These are phyloP conservation scores for Neurospora sp. DNA, from an alignment of 495 filamentous ascomycete genomes.

Conservation along the genomic window DNA sequence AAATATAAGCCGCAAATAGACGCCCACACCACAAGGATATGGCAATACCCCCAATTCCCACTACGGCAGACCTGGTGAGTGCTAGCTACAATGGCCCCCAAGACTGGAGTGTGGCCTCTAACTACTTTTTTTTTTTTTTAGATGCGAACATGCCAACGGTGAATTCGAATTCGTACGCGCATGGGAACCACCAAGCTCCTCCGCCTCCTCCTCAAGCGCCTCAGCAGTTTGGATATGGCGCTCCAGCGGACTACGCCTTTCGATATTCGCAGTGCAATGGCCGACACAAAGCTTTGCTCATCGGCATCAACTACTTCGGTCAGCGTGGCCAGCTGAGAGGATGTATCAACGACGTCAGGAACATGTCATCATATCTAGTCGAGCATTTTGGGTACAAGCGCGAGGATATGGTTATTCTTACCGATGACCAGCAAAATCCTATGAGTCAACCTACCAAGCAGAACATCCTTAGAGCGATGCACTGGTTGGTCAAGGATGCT, in stretches of 20 bases:
- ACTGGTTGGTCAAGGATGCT: slow-evolving; percentile 96
- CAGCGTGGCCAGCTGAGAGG: slow-evolving; percentile 86
- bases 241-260: slow-evolving; percentile 69
- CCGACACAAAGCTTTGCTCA: slow-evolving; percentile 80
- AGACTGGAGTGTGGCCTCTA: not conserved
- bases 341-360: slow-evolving; percentile 97
- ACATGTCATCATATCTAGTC: slow-evolving; percentile 89
- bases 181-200: slow-evolving; percentile 43
- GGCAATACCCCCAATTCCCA: slow-evolving; percentile 25
- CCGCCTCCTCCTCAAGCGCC: slow-evolving; percentile 48
- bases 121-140: not conserved
- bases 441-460: slow-evolving; percentile 96
- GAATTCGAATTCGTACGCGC: slow-evolving; percentile 42
- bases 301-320: slow-evolving; percentile 96
- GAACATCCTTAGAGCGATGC: slow-evolving; percentile 95
- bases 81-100: not conserved
- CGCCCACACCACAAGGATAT: slow-evolving; percentile 16
- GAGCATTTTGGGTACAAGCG: slow-evolving; percentile 87
- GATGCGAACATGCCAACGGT: slow-evolving; percentile 31
- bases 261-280: slow-evolving; percentile 91
- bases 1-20: not conserved
- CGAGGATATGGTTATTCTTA: slow-evolving; percentile 97
- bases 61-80: slow-evolving; percentile 34
- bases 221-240: slow-evolving; percentile 67
- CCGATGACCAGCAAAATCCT: slow-evolving; percentile 92